Percentiles rank a stretch among this genome's conserved stretches.
Evolutionary conservation across 257 asterid genomes (phyloP).

Genomic region (Capsicum pubescens): DNA sequence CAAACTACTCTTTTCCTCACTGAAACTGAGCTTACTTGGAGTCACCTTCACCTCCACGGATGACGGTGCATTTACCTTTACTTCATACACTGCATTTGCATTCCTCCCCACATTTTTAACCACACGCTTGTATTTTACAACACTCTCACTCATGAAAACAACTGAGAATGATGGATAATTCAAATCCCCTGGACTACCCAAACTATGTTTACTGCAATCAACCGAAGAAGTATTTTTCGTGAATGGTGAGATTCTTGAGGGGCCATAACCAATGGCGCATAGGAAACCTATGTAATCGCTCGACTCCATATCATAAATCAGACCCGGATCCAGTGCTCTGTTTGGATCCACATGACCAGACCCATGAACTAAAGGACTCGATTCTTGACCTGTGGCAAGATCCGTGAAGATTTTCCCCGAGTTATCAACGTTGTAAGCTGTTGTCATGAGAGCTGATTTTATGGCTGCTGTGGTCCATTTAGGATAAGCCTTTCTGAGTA

Average conservation of each 20-base stretch:
- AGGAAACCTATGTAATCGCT: constrained; percentile 52
- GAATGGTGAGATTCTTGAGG: constrained; percentile 55
- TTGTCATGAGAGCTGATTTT: constrained; percentile 72
- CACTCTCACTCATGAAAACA: constrained; percentile 47
- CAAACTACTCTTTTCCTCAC: constrained; percentile 43
- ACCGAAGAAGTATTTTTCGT: constrained; percentile 43
- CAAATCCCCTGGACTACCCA: constrained; percentile 70
- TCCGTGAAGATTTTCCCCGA: background rate
- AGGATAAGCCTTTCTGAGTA: constrained; percentile 64
- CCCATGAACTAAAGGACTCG: constrained; percentile 65
- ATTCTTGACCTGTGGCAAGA: background rate
- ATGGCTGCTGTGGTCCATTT: constrained; percentile 77
- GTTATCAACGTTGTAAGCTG: constrained; percentile 46
- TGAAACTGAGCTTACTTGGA: constrained; percentile 67
- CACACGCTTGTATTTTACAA: constrained; percentile 64
- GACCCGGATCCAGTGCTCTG: constrained; percentile 70
- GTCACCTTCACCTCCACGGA: constrained; percentile 74
- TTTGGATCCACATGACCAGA: constrained; percentile 67
- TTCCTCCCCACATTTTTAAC: constrained; percentile 72
- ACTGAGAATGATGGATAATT: constrained; percentile 91
- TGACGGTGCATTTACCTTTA: constrained; percentile 64
- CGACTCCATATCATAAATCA: constrained; percentile 53
- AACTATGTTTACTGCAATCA: constrained; percentile 54
- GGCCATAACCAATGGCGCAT: constrained; percentile 66
- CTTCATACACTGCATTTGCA: constrained; percentile 55